phyloP scores from a whole-genome alignment of 2,329 filamentous ascomycete species.

The Diaporthe caulivora region DNA sequence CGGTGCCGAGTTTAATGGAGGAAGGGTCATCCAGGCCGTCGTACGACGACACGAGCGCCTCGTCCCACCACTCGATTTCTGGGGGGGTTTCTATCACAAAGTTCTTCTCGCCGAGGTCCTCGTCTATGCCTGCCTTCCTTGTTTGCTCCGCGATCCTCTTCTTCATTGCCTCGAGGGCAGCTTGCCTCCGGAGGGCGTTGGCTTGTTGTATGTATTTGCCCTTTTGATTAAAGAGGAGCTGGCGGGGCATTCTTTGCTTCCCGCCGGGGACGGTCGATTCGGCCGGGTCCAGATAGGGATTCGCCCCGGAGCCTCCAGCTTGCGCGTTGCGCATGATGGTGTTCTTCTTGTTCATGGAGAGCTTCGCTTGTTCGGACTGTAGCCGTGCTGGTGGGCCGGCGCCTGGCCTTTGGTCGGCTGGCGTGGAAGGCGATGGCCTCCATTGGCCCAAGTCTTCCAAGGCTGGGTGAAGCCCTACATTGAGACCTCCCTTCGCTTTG shows the following conservation, averaged over 20 bases:
- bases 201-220: slow-evolving; percentile 98
- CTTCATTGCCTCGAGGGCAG: slow-evolving; percentile 93
- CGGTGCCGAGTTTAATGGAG: slow-evolving; percentile 78
- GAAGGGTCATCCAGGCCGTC: slow-evolving; percentile 73
- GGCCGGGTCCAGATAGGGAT: slow-evolving; percentile 86
- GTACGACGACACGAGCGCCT: slow-evolving; percentile 85
- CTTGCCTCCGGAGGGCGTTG: slow-evolving; percentile 88
- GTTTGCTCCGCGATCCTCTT: slow-evolving; percentile 89
- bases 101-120: slow-evolving; percentile 89
- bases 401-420: slow-evolving; percentile 49
- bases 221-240: slow-evolving; percentile 91
- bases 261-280: slow-evolving; percentile 73
- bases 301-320: slow-evolving; percentile 51
- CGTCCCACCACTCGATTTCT: slow-evolving; percentile 97
- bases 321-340: slow-evolving; percentile 18
- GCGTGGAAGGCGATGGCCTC: slow-evolving; percentile 53
- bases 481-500: slow-evolving; percentile 76
- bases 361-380: slow-evolving; percentile 42
- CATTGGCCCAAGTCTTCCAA: slow-evolving; percentile 69
- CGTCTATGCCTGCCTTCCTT: slow-evolving; percentile 92
- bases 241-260: slow-evolving; percentile 77
- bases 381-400: slow-evolving; percentile 49
- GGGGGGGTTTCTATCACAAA: slow-evolving; percentile 88
- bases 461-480: slow-evolving; percentile 82
- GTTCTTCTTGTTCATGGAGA: slow-evolving; percentile 25